These are phyloP conservation scores for Zygnema circumcarinatum DNA, from an alignment of 139 green algal genomes.

Conservation along the genomic window DNA sequence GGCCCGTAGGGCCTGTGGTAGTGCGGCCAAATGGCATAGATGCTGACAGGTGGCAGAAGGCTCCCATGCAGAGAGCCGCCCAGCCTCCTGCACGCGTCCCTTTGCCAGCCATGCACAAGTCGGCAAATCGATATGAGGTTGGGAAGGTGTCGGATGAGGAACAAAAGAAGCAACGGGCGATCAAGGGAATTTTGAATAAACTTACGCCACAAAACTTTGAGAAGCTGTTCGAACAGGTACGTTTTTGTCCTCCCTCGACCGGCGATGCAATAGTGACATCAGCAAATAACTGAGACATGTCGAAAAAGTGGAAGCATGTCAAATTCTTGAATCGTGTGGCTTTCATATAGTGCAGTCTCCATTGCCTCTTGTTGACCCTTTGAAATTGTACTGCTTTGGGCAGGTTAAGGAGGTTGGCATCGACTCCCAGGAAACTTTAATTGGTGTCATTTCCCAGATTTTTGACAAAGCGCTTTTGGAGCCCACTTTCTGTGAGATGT, in stretches of 20 bases:
- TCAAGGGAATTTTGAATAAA: constrained; percentile 98
- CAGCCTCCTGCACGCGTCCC: neutral
- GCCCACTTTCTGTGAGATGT: constrained; percentile 94
- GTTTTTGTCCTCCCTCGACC: neutral
- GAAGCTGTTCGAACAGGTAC: constrained; percentile 80
- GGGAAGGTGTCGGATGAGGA: constrained; percentile 75
- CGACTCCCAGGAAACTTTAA: constrained; percentile 78
- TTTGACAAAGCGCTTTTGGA: constrained; percentile 99
- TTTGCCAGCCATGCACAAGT: constrained; percentile 62
- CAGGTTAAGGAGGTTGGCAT: constrained; percentile 87
- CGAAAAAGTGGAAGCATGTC: too few relatives aligned
- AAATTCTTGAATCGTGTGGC: too few relatives aligned
- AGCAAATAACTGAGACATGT: too few relatives aligned
- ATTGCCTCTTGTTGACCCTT: too few relatives aligned
- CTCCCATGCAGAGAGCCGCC: neutral
- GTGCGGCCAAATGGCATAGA: constrained; percentile 29
- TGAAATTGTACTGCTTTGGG: neutral
- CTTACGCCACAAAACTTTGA: constrained; percentile 98
- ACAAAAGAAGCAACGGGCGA: constrained; percentile 84
- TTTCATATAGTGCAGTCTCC: too few relatives aligned
- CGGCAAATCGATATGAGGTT: constrained; percentile 58
- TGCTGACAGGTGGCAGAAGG: constrained; percentile 49
- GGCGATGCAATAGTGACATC: neutral
- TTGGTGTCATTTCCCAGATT: constrained; percentile 85
- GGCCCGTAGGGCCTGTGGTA: neutral